phyloP scores from a whole-genome alignment of 1,139 yeast species.

The Blastobotrys arbuscula region DNA sequence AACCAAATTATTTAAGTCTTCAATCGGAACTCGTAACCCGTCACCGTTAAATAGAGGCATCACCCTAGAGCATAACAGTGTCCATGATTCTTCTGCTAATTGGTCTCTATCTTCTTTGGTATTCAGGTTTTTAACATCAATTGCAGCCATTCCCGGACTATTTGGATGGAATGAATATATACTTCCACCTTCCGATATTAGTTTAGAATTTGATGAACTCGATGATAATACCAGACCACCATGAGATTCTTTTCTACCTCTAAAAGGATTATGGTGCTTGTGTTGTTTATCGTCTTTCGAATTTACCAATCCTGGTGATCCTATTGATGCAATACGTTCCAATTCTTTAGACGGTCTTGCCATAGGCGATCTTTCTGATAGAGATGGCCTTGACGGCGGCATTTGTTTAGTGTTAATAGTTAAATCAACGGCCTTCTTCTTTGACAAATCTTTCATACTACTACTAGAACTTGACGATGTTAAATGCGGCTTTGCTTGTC shows the following conservation, averaged over 20 bases:
- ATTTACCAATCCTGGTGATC: slow-evolving; percentile 21
- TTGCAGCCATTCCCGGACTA: slow-evolving; percentile 33
- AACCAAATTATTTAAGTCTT: slow-evolving; percentile 49
- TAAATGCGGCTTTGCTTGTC: slow-evolving; percentile 32
- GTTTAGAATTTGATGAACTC: slow-evolving; percentile 44
- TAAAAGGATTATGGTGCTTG: slow-evolving; percentile 39
- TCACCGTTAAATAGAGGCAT: slow-evolving; percentile 48
- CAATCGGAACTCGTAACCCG: slow-evolving; percentile 47
- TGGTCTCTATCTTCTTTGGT: slow-evolving; percentile 42
- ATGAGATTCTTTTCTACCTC: slow-evolving; percentile 37
- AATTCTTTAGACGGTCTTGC: slow-evolving; percentile 41
- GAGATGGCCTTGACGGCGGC: slow-evolving; percentile 30
- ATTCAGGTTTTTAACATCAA: slow-evolving; percentile 32
- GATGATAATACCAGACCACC: slow-evolving; percentile 40
- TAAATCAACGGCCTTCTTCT: slow-evolving; percentile 30
- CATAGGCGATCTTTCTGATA: slow-evolving; percentile 38
- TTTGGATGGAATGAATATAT: slow-evolving; percentile 45
- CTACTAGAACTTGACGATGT: slow-evolving; percentile 15
- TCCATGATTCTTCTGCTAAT: slow-evolving; percentile 46
- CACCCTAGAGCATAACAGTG: slow-evolving; percentile 40
- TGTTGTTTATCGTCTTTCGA: slow-evolving; percentile 25
- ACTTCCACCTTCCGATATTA: slow-evolving; percentile 42
- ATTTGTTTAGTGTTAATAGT: slow-evolving; percentile 31
- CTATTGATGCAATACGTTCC: slow-evolving; percentile 41
- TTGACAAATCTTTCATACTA: slow-evolving; percentile 16